These are phyloP conservation scores for Posidonia australis DNA, from an alignment of 106 monocot genomes.

Conservation along the genomic window DNA sequence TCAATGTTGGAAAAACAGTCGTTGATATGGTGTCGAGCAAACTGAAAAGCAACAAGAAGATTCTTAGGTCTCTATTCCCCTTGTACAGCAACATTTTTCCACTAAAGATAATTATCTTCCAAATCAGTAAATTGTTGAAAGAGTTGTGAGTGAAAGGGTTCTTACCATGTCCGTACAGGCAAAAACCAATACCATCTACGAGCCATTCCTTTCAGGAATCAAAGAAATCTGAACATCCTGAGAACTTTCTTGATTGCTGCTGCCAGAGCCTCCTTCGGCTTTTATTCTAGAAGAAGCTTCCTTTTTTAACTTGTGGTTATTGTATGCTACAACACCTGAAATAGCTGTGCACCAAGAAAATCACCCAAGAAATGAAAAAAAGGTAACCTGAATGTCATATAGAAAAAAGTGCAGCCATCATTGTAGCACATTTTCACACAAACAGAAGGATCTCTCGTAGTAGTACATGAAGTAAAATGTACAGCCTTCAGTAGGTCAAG, in stretches of 20 bases:
- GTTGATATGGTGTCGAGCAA: no score
- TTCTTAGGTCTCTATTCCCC: no score
- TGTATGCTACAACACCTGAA: slow-evolving; percentile 85
- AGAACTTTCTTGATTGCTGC: slow-evolving; percentile 13
- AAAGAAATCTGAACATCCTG: slow-evolving; percentile 25
- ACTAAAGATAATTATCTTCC: no score
- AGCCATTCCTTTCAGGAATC: slow-evolving; percentile 14
- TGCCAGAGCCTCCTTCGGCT: background rate
- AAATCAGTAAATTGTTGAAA: no score
- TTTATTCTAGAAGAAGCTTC: slow-evolving; percentile 36
- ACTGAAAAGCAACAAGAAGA: no score
- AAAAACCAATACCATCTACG: background rate
- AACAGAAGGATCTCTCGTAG: background rate
- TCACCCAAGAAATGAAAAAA: background rate
- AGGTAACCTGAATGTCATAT: background rate
- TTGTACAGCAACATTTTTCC: no score
- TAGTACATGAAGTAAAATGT: no score
- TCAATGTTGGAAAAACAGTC: no score
- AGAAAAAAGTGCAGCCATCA: background rate
- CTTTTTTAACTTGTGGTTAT: slow-evolving; percentile 84
- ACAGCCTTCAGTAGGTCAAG: no score
- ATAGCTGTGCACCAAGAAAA: slow-evolving; percentile 49
- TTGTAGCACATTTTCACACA: background rate
- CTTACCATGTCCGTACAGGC: background rate
- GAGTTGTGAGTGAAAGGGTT: no score